A percentile compares a stretch with the other conserved stretches of the same genome.
Conservation (phyloP, 805 yeast genomes). For the Myxozyma geophila region DNA sequence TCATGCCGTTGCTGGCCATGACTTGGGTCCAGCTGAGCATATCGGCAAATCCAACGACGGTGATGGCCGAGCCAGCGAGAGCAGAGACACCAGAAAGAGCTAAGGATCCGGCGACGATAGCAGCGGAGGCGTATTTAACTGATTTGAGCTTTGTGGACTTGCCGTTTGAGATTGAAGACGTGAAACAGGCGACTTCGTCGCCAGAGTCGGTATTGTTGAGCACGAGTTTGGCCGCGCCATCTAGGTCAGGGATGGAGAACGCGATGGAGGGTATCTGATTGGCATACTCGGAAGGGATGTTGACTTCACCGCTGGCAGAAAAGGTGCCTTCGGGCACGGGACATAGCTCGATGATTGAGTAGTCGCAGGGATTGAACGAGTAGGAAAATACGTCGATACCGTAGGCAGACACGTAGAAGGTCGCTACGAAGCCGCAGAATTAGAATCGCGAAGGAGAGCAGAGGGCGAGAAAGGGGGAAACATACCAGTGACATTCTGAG, state of each 20-base stretch:
- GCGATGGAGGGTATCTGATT: constrained; percentile 42
- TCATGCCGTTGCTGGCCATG: constrained; percentile 44
- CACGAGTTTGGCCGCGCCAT: constrained; percentile 41
- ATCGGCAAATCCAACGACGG: constrained; percentile 42
- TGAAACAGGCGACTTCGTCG: constrained; percentile 40
- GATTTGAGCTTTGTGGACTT: constrained; percentile 40
- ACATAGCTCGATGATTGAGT: constrained; percentile 42
- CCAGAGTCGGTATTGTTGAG: constrained; percentile 35
- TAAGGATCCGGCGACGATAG: constrained; percentile 43
- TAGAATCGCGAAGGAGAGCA: background rate
- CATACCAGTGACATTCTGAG: constrained; percentile 32
- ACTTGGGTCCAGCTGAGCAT: constrained; percentile 43
- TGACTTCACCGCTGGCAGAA: constrained; percentile 39
- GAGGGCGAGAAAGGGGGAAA: too few relatives aligned
- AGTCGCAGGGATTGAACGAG: constrained; percentile 43
- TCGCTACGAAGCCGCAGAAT: constrained; percentile 11
- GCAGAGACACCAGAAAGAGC: constrained; percentile 33
- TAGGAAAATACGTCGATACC: constrained; percentile 40
- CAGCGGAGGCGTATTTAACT: constrained; percentile 42
- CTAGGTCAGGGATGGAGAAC: constrained; percentile 45
- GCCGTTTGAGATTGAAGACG: constrained; percentile 43
- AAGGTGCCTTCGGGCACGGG: constrained; percentile 41
- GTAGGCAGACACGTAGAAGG: constrained; percentile 40
- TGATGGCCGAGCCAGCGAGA: constrained; percentile 23
- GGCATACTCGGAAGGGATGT: constrained; percentile 42